Conservation (phyloP, 805 yeast species). For the Metschnikowia colocasiae region DNA sequence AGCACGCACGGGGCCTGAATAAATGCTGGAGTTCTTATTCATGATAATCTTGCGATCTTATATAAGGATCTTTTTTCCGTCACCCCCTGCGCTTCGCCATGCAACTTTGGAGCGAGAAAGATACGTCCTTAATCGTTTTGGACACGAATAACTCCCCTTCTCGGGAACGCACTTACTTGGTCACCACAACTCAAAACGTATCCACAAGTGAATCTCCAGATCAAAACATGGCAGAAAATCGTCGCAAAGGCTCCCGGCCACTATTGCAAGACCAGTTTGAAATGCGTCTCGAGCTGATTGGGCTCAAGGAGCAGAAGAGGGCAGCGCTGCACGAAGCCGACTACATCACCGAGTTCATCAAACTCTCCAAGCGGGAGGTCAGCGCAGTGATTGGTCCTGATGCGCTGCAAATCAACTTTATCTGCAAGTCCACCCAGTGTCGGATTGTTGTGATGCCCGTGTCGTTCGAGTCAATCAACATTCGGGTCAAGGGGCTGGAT, state of each 20-base stretch:
- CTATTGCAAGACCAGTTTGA: not conserved
- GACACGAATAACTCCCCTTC: not conserved
- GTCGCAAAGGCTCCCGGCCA: not conserved
- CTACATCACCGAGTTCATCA: constrained; percentile 12
- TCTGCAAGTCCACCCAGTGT: constrained; percentile 12
- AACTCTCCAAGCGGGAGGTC: constrained; percentile 13
- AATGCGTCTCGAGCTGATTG: not conserved
- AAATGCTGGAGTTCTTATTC: not conserved
- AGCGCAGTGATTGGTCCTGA: constrained; percentile 14
- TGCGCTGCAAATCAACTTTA: constrained; percentile 9
- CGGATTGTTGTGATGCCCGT: constrained; percentile 15
- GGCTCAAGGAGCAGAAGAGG: not conserved
- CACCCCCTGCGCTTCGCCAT: not conserved
- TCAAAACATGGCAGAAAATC: not conserved
- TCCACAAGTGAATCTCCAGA: not conserved
- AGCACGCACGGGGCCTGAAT: not conserved
- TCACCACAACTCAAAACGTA: not conserved
- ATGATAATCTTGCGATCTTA: not conserved
- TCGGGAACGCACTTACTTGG: not conserved
- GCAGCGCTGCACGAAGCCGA: not conserved
- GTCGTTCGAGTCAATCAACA: constrained; percentile 11
- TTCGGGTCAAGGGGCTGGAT: constrained; percentile 9
- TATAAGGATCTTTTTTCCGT: not conserved
- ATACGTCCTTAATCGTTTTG: not conserved
- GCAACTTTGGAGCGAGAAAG: constrained; percentile 1